Conservation (phyloP, 108 stramenopile genomes). For the Nitzschia inconspicua region DNA sequence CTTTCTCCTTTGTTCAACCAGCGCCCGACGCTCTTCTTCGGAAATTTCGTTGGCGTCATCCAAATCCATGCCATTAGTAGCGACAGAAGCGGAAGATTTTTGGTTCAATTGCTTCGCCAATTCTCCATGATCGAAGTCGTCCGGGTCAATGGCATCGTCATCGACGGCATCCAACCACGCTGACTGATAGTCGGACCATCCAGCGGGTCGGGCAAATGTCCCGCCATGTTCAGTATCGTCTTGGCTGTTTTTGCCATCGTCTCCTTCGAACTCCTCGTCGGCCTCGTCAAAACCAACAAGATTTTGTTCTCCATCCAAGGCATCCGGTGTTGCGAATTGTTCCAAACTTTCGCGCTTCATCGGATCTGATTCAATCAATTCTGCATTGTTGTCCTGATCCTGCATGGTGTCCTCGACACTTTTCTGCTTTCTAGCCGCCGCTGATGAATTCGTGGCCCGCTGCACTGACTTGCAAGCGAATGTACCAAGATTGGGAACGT, state of each 20-base stretch:
- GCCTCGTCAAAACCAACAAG: slow-evolving; percentile 95
- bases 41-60: slow-evolving; percentile 68
- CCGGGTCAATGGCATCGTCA: slow-evolving; percentile 58
- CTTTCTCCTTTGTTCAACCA: slow-evolving; percentile 66
- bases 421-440: slow-evolving; percentile 32
- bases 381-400: slow-evolving; percentile 30
- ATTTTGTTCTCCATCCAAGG: slow-evolving; percentile 97
- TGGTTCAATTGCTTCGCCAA: slow-evolving; percentile 75
- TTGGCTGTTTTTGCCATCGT: slow-evolving; percentile 43
- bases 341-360: slow-evolving; percentile 70
- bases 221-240: slow-evolving; percentile 38
- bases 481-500: slow-evolving; percentile 91
- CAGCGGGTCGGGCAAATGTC: slow-evolving; percentile 73
- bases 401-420: slow-evolving; percentile 2
- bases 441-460: slow-evolving; percentile 4
- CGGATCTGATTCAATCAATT: slow-evolving; percentile 37
- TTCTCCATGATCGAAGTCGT: slow-evolving; percentile 75
- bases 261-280: slow-evolving; percentile 34
- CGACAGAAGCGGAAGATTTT: slow-evolving; percentile 45
- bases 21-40: slow-evolving; percentile 52
- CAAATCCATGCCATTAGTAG: slow-evolving; percentile 62
- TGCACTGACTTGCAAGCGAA: slow-evolving; percentile 60
- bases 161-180: slow-evolving; percentile 92
- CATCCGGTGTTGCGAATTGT: slow-evolving; percentile 91
- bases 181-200: slow-evolving; percentile 95